A percentile compares a stretch with the other conserved stretches of the same genome.
Conservation (phyloP, 2,329 filamentous ascomycete genomes). For the Diplocarpon rosae region DNA sequence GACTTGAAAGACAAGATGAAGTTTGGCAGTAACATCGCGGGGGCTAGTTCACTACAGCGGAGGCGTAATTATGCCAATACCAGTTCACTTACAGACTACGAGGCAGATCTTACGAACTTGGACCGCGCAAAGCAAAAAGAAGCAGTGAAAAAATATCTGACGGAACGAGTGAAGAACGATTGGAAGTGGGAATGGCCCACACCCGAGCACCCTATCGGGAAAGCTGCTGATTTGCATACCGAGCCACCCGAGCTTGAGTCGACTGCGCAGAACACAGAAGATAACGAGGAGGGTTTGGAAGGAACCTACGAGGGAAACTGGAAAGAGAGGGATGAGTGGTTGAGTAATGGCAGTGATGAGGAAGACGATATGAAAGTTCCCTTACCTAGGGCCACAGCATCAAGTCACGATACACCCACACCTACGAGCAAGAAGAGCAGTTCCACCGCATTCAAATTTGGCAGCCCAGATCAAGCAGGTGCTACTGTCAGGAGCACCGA, state of each 20-base stretch:
- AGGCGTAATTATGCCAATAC: slow-evolving; percentile 24
- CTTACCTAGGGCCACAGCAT: slow-evolving; percentile 4
- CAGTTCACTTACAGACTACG: slow-evolving; percentile 35
- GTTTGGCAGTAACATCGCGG: slow-evolving; percentile 10
- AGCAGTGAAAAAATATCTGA: slow-evolving; percentile 45
- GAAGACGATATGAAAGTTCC: slow-evolving; percentile 15
- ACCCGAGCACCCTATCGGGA: slow-evolving; percentile 1
- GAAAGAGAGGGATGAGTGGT: slow-evolving; percentile 27
- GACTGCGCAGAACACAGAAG: not conserved
- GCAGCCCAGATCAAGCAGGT: slow-evolving; percentile 31
- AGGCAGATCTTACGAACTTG: slow-evolving; percentile 48
- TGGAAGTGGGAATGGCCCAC: slow-evolving; percentile 51
- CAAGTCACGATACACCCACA: slow-evolving; percentile 9
- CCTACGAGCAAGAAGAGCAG: slow-evolving; percentile 15
- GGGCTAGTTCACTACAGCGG: slow-evolving; percentile 8
- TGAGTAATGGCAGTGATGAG: slow-evolving; percentile 20
- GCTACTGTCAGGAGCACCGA: slow-evolving; percentile 16
- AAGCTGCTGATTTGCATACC: slow-evolving; percentile 1
- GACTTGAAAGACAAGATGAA: slow-evolving; percentile 18
- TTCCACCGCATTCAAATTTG: slow-evolving; percentile 27
- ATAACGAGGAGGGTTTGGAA: slow-evolving; percentile 1
- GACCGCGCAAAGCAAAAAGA: slow-evolving; percentile 54
- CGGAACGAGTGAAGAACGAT: slow-evolving; percentile 43
- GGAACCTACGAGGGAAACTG: slow-evolving; percentile 11
- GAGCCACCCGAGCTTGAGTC: slow-evolving; percentile 1